These are phyloP conservation scores for Ganoderma boninense DNA, from an alignment of 1,284 basidiomycete species.

Conservation along the genomic window DNA sequence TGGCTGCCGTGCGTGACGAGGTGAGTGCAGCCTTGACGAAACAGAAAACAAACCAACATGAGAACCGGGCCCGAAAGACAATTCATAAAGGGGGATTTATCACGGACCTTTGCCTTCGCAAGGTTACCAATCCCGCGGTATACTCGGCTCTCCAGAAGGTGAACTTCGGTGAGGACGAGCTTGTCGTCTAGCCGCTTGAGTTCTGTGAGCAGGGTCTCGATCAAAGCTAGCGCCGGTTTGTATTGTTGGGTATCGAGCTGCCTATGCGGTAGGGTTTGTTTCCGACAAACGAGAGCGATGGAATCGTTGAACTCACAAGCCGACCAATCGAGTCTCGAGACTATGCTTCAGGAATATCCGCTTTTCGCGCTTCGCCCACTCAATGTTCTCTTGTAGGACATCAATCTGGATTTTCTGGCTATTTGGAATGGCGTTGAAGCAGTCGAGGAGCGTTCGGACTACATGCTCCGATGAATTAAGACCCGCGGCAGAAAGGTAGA, in stretches of 20 bases:
- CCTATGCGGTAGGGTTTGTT: conserved; percentile 41
- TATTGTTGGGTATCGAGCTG: conserved; percentile 84
- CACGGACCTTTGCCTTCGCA: conserved; percentile 87
- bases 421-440: conserved; percentile 82
- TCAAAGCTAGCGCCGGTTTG: conserved; percentile 83
- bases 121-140: conserved; percentile 93
- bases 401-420: conserved; percentile 85
- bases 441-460: conserved; percentile 94
- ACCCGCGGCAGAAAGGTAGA: neutral
- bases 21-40: conserved; percentile 85
- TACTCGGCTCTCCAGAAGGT: conserved; percentile 91
- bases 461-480: conserved; percentile 20
- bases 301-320: conserved; percentile 64
- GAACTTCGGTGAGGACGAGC: conserved; percentile 97
- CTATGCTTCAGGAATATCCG: conserved; percentile 96
- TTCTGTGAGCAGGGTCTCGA: conserved; percentile 89
- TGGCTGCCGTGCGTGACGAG: conserved; percentile 93
- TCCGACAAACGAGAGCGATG: neutral
- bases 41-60: neutral
- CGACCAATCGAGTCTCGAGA: conserved; percentile 90
- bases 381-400: conserved; percentile 90
- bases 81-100: neutral
- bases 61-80: neutral
- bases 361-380: conserved; percentile 93
- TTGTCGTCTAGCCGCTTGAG: conserved; percentile 96